A percentile compares a stretch with the other conserved stretches of the same genome.
These are phyloP conservation scores for Naganishia antarctica DNA, from an alignment of 768 basidiomycete genomes.

Conservation along the genomic window DNA sequence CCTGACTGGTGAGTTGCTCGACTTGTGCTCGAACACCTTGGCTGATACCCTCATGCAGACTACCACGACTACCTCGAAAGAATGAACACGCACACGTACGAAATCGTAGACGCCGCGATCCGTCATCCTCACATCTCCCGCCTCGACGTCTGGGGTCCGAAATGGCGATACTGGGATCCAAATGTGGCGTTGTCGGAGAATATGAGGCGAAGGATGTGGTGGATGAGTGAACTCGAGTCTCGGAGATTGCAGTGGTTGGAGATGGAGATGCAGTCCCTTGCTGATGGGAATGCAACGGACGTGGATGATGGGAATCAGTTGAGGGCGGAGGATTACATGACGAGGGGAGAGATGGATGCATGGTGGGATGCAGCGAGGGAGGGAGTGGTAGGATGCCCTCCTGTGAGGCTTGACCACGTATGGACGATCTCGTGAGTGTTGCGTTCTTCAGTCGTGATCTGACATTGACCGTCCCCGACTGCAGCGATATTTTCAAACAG, in stretches of 20 bases:
- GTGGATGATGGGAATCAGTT: conserved; percentile 6
- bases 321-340: conserved; percentile 27
- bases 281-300: background rate
- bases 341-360: conserved; percentile 17
- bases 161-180: conserved; percentile 45
- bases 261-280: background rate
- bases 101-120: conserved; percentile 48
- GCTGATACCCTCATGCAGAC: conserved; percentile 29
- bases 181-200: conserved; percentile 42
- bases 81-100: conserved; percentile 50
- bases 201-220: conserved; percentile 35
- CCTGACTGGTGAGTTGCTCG: conserved; percentile 40
- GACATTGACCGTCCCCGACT: background rate
- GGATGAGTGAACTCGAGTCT: conserved; percentile 21
- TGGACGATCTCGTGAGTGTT: conserved; percentile 45
- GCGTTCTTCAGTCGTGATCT: background rate
- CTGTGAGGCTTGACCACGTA: conserved; percentile 33
- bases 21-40: background rate
- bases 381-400: conserved; percentile 9
- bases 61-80: conserved; percentile 47
- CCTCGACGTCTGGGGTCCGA: conserved; percentile 49
- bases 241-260: background rate
- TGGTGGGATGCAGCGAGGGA: background rate
- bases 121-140: conserved; percentile 40
- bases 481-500: conserved; percentile 46